A percentile compares a stretch with the other conserved stretches of the same genome.
These are phyloP conservation scores for Harringtonia aguacate DNA, from an alignment of 2,329 filamentous ascomycete genomes.

Conservation along the genomic window DNA sequence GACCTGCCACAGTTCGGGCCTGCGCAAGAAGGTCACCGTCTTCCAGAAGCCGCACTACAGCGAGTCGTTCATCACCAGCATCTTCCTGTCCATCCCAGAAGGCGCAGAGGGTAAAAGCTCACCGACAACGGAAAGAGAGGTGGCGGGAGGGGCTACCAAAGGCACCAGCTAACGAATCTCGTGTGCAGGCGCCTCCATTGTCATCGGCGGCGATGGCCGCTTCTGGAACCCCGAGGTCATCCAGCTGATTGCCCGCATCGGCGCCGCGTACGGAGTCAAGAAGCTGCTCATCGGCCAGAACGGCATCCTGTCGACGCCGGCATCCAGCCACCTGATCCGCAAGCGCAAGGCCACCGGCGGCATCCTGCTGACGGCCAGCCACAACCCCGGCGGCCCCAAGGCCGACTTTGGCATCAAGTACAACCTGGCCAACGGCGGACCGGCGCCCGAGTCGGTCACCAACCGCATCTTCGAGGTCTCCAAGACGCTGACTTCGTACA, in stretches of 20 bases:
- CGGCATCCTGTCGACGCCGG: slow-evolving; percentile 93
- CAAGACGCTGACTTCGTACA: slow-evolving; percentile 85
- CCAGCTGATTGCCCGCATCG: slow-evolving; percentile 94
- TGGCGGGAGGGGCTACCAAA: neutral
- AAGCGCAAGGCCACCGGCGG: slow-evolving; percentile 92
- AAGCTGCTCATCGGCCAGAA: slow-evolving; percentile 94
- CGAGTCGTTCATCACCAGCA: slow-evolving; percentile 89
- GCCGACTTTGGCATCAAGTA: slow-evolving; percentile 99
- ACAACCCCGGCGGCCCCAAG: slow-evolving; percentile 91
- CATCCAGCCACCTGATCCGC: slow-evolving; percentile 90
- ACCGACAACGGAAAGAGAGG: neutral
- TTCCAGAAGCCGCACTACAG: slow-evolving; percentile 95
- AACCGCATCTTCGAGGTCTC: slow-evolving; percentile 95
- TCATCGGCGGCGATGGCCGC: slow-evolving; percentile 94
- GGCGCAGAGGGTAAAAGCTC: slow-evolving; percentile 59
- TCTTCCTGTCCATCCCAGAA: slow-evolving; percentile 92
- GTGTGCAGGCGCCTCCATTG: slow-evolving; percentile 60
- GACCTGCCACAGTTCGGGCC: slow-evolving; percentile 60
- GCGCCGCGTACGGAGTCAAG: slow-evolving; percentile 95
- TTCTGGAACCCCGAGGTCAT: slow-evolving; percentile 97
- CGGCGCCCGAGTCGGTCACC: slow-evolving; percentile 89
- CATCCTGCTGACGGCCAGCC: slow-evolving; percentile 91
- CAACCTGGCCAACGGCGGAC: slow-evolving; percentile 92
- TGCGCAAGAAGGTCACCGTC: slow-evolving; percentile 97
- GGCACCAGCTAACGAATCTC: neutral